phyloP scores from a whole-genome alignment of 1,284 basidiomycete species.

The Cutaneotrichosporon sp. region DNA sequence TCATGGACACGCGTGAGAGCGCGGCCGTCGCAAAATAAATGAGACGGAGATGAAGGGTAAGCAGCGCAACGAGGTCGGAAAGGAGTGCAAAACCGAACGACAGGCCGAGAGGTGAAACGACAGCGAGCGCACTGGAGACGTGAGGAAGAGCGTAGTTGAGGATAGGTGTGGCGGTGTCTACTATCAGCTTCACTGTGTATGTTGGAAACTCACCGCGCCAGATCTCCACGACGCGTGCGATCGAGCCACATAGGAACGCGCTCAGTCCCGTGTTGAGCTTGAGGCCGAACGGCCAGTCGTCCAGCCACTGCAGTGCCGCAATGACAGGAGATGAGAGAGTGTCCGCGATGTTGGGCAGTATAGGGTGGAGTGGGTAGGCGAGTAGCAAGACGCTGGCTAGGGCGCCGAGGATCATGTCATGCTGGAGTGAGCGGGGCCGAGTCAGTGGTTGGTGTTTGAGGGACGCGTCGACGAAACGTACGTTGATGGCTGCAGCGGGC shows the following conservation, averaged over 20 bases:
- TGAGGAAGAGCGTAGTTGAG: constrained; percentile 17
- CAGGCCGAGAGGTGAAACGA: constrained; percentile 31
- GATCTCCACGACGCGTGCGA: constrained; percentile 62
- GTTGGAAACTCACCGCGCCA: constrained; percentile 66
- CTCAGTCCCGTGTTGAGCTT: constrained; percentile 95
- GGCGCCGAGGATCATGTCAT: not conserved
- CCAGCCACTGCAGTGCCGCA: constrained; percentile 64
- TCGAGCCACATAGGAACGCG: constrained; percentile 70
- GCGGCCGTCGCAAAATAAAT: constrained; percentile 67
- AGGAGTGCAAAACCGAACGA: constrained; percentile 37
- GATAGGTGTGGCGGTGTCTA: constrained; percentile 17
- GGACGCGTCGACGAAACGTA: not conserved
- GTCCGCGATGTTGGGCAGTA: not conserved
- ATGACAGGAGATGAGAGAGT: constrained; percentile 19
- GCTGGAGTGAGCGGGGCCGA: constrained; percentile 5
- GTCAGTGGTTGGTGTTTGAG: not conserved
- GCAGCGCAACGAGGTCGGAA: constrained; percentile 33
- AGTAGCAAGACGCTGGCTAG: not conserved
- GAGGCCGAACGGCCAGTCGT: constrained; percentile 91
- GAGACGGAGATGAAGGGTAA: constrained; percentile 71
- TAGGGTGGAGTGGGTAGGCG: not conserved
- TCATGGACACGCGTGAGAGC: constrained; percentile 66
- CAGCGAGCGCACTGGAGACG: constrained; percentile 16
- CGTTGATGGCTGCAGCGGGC: not conserved
- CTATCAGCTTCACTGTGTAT: constrained; percentile 8